Evolutionary conservation across 2,329 filamentous ascomycete species (phyloP).

Genomic region (Talaromyces sp.): DNA sequence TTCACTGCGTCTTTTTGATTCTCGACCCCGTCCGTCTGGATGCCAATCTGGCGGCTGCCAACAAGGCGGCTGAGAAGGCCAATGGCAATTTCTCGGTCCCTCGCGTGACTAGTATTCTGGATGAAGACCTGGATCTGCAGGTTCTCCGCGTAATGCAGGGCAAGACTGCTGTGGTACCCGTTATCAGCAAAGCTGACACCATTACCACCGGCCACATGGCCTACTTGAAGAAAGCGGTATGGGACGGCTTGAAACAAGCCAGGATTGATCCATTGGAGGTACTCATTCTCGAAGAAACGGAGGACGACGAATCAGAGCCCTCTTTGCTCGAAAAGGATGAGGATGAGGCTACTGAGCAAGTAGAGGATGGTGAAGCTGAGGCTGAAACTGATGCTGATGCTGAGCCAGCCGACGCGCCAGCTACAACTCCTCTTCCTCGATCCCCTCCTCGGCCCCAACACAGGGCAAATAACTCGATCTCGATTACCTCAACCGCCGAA

Average conservation of each 20-base stretch:
- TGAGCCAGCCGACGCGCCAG: constrained; percentile 19
- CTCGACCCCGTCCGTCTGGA: constrained; percentile 85
- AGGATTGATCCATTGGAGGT: constrained; percentile 85
- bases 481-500: constrained; percentile 27
- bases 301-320: constrained; percentile 53
- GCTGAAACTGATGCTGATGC: constrained; percentile 23
- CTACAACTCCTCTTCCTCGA: neutral
- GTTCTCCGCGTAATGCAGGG: constrained; percentile 81
- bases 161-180: constrained; percentile 91
- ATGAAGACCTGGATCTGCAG: constrained; percentile 86
- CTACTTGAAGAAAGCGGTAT: constrained; percentile 84
- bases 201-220: constrained; percentile 94
- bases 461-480: constrained; percentile 9
- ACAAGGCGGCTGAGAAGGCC: constrained; percentile 51
- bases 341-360: constrained; percentile 21
- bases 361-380: constrained; percentile 13
- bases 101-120: constrained; percentile 61
- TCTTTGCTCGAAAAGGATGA: constrained; percentile 49
- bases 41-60: constrained; percentile 67
- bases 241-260: constrained; percentile 77
- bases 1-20: constrained; percentile 89
- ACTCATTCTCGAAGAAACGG: constrained; percentile 73
- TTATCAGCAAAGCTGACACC: constrained; percentile 95
- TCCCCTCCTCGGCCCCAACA: constrained; percentile 6
- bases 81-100: constrained; percentile 42